These are phyloP conservation scores for Bolboschoenus planiculmis DNA, from an alignment of 176 grass and related monocot species.

Conservation along the genomic window DNA sequence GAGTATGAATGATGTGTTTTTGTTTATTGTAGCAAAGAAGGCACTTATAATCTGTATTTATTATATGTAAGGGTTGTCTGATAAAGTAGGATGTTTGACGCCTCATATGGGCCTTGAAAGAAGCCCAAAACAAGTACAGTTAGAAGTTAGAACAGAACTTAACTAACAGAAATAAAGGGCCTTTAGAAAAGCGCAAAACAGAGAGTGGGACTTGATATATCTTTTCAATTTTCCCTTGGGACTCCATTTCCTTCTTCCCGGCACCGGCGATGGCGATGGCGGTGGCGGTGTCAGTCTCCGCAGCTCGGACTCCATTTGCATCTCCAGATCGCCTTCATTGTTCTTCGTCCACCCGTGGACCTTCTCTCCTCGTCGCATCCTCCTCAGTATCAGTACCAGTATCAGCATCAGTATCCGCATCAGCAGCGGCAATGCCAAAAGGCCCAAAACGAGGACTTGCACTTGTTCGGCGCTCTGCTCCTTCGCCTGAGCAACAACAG, in stretches of 20 bases:
- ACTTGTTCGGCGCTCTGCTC: not conserved
- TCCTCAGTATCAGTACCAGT: not conserved
- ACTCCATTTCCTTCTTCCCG: not conserved
- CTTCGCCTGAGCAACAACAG: not conserved
- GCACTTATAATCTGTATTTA: too few species aligned
- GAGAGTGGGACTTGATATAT: too few species aligned
- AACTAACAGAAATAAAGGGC: too few species aligned
- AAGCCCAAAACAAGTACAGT: too few species aligned
- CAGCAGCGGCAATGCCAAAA: not conserved
- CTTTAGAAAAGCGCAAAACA: too few species aligned
- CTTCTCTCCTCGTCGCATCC: not conserved
- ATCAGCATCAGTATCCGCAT: not conserved
- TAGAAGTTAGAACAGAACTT: too few species aligned
- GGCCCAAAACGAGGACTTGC: not conserved
- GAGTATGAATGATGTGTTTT: not conserved
- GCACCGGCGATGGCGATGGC: not conserved
- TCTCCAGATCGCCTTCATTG: not conserved
- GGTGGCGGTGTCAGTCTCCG: not conserved
- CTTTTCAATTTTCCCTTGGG: too few species aligned
- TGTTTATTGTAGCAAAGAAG: too few species aligned
- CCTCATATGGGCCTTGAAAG: too few species aligned
- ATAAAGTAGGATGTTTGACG: too few species aligned
- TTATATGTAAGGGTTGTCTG: too few species aligned
- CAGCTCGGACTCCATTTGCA: not conserved
- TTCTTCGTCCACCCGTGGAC: not conserved